Conservation (phyloP, 179 eudicot species). For the Gypsophila paniculata region DNA sequence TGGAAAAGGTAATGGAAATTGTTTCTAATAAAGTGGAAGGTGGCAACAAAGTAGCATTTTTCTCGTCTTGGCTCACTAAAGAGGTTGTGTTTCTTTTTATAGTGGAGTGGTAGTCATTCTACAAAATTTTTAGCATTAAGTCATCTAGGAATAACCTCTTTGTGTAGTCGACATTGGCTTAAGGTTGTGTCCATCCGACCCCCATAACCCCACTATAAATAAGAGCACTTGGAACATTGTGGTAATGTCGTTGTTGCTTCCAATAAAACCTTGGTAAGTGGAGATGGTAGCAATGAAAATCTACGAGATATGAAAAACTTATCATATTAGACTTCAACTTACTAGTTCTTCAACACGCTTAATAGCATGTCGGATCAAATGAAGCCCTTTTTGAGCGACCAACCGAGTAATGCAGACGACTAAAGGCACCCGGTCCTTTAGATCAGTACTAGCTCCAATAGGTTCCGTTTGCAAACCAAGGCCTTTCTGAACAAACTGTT, state of each 20-base stretch:
- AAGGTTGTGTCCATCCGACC: no score
- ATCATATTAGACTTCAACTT: constrained; percentile 26
- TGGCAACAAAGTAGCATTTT: not conserved
- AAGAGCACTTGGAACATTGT: no score
- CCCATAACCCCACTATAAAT: no score
- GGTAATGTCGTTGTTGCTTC: not conserved
- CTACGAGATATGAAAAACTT: not conserved
- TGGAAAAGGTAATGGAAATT: not conserved
- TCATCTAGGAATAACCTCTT: no score
- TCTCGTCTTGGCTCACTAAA: not conserved
- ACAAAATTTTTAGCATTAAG: no score
- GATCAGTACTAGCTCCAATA: constrained; percentile 14
- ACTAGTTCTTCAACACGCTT: constrained; percentile 64
- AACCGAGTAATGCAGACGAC: constrained; percentile 79
- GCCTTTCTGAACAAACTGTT: constrained; percentile 66
- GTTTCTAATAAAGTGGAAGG: not conserved
- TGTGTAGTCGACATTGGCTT: no score
- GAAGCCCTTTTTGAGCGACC: constrained; percentile 96
- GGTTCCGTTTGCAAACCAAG: constrained; percentile 54
- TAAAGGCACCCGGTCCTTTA: constrained; percentile 42
- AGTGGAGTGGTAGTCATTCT: no score
- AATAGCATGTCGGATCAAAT: constrained; percentile 72
- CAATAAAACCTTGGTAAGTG: not conserved
- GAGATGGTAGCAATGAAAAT: no score
- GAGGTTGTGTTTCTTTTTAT: no score